Evolutionary conservation across 2,329 filamentous ascomycete genomes (phyloP).

Genomic region (Aspergillus carbonarius): DNA sequence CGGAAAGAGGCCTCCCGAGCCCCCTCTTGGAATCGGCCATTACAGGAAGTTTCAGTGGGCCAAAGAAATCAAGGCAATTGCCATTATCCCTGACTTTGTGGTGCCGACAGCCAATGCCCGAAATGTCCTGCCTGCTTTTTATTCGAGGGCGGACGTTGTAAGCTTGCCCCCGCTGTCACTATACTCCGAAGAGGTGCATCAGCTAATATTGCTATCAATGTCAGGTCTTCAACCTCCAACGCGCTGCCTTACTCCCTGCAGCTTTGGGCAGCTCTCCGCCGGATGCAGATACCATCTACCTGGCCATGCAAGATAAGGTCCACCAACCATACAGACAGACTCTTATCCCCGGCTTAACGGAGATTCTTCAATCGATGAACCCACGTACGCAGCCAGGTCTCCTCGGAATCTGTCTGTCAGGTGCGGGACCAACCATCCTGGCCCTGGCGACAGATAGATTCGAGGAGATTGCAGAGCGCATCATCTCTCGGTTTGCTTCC

Average conservation of each 20-base stretch:
- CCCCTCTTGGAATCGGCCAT: conserved; percentile 89
- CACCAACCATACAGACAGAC: conserved; percentile 94
- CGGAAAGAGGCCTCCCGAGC: conserved; percentile 78
- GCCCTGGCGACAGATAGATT: conserved; percentile 90
- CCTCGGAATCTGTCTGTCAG: conserved; percentile 90
- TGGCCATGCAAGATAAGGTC: conserved; percentile 98
- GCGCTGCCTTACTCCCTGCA: conserved; percentile 85
- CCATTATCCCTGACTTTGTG: conserved; percentile 94
- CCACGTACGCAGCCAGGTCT: conserved; percentile 83
- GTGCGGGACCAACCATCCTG: conserved; percentile 91
- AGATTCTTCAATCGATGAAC: conserved; percentile 89
- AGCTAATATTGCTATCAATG: not conserved
- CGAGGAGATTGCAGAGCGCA: conserved; percentile 76
- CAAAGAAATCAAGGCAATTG: conserved; percentile 91
- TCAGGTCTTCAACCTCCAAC: conserved; percentile 83
- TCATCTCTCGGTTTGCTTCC: conserved; percentile 70
- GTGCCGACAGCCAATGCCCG: conserved; percentile 91
- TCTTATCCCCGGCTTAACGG: conserved; percentile 85
- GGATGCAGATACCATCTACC: conserved; percentile 89
- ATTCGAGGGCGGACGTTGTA: conserved; percentile 80
- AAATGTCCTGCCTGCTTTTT: conserved; percentile 76
- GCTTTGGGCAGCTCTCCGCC: conserved; percentile 87
- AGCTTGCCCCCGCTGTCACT: conserved; percentile 32
- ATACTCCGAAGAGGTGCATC: not conserved
- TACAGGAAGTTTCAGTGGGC: conserved; percentile 96